Conservation (phyloP, 495 filamentous ascomycete genomes). For the Penicillium pancosmium region DNA sequence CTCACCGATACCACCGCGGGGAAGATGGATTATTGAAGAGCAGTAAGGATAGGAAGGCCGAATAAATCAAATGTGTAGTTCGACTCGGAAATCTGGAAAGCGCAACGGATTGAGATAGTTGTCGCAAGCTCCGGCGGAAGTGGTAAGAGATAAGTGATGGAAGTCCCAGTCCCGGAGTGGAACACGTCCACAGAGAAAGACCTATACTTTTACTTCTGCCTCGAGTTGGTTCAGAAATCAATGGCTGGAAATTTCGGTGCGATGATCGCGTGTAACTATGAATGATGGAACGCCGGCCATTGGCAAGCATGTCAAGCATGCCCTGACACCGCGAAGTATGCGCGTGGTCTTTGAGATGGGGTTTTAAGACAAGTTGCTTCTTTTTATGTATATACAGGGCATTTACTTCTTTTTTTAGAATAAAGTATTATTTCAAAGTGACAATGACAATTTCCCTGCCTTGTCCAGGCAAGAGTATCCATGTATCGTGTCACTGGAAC, state of each 20-base stretch:
- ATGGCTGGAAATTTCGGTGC: constrained; percentile 5
- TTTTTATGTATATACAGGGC: no score
- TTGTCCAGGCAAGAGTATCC: background rate
- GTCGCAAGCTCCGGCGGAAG: background rate
- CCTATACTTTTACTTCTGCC: constrained; percentile 11
- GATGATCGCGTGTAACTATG: constrained; percentile 23
- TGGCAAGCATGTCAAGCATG: constrained; percentile 8
- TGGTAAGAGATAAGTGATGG: background rate
- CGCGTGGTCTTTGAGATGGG: background rate
- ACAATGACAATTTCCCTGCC: no score
- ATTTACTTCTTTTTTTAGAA: no score
- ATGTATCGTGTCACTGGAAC: background rate
- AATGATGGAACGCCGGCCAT: constrained; percentile 9
- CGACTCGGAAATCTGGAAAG: background rate
- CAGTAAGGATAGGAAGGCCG: background rate
- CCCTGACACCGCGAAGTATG: constrained; percentile 18
- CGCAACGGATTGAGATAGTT: no score
- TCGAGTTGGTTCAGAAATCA: constrained; percentile 15
- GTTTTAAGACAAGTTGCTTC: no score
- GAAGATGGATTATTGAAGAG: background rate
- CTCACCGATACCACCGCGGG: background rate
- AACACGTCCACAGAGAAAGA: background rate
- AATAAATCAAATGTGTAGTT: background rate
- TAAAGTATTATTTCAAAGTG: no score
- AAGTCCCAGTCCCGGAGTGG: background rate